Conservation (phyloP, 2,329 filamentous ascomycete genomes). For the Mollisia scopiformis region DNA sequence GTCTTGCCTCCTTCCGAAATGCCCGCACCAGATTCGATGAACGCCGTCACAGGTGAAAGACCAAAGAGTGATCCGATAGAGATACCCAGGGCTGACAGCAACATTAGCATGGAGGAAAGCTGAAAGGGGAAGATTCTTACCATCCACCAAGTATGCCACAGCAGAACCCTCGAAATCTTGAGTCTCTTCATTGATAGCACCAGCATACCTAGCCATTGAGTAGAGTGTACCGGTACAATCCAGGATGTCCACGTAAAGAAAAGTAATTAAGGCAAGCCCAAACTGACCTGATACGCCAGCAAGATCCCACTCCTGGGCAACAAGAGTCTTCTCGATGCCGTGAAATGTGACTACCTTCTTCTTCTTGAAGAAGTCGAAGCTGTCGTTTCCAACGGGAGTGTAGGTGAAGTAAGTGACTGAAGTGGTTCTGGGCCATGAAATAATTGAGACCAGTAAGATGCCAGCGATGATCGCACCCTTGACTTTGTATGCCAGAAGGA, state of each 20-base stretch:
- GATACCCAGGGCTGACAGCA: slow-evolving; percentile 63
- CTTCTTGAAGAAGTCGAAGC: slow-evolving; percentile 86
- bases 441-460: slow-evolving; percentile 82
- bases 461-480: slow-evolving; percentile 86
- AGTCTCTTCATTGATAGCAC: slow-evolving; percentile 78
- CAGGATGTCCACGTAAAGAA: slow-evolving; percentile 88
- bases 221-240: slow-evolving; percentile 87
- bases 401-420: slow-evolving; percentile 82
- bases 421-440: slow-evolving; percentile 83
- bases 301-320: slow-evolving; percentile 77
- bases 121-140: not conserved
- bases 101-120: slow-evolving; percentile 1
- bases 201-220: slow-evolving; percentile 84
- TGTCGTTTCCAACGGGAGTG: slow-evolving; percentile 66
- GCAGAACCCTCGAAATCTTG: slow-evolving; percentile 88
- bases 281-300: slow-evolving; percentile 68
- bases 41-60: slow-evolving; percentile 80
- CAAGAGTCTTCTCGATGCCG: slow-evolving; percentile 69
- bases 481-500: slow-evolving; percentile 83
- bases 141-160: slow-evolving; percentile 80
- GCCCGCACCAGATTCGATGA: slow-evolving; percentile 86
- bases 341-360: slow-evolving; percentile 87
- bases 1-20: slow-evolving; percentile 88
- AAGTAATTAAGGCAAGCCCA: slow-evolving; percentile 82
- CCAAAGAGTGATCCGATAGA: slow-evolving; percentile 81